phyloP scores from a whole-genome alignment of 2,329 filamentous ascomycete species.

The Aspergillus oerlinghausenensis region DNA sequence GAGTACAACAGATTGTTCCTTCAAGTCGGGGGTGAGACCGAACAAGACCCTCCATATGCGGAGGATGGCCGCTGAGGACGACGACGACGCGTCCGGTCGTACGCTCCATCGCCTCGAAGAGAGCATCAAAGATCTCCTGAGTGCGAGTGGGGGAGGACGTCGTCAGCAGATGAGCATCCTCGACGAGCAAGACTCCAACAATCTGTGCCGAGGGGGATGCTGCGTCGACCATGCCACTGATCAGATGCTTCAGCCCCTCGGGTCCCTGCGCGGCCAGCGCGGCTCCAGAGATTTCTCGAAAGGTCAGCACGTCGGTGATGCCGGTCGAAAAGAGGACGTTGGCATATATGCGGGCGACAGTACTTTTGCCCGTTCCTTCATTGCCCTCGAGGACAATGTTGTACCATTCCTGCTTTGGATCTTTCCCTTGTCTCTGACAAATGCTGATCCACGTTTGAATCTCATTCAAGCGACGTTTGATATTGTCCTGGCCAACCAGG shows the following conservation, averaged over 20 bases:
- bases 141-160: not conserved
- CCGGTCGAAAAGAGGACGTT: slow-evolving; percentile 16
- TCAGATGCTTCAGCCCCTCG: slow-evolving; percentile 4
- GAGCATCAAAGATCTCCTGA: slow-evolving; percentile 8
- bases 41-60: slow-evolving; percentile 10
- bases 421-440: slow-evolving; percentile 17
- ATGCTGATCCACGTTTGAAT: slow-evolving; percentile 19
- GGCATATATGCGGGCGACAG: slow-evolving; percentile 16
- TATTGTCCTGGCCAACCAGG: slow-evolving; percentile 14
- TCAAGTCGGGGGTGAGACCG: slow-evolving; percentile 10
- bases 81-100: slow-evolving; percentile 11
- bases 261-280: slow-evolving; percentile 12
- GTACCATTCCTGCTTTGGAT: slow-evolving; percentile 18
- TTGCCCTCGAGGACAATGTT: slow-evolving; percentile 18
- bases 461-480: slow-evolving; percentile 16
- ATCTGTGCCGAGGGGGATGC: slow-evolving; percentile 5
- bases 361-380: slow-evolving; percentile 17
- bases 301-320: slow-evolving; percentile 10
- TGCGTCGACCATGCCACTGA: slow-evolving; percentile 8
- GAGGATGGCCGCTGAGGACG: slow-evolving; percentile 10
- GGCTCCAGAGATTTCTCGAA: slow-evolving; percentile 11
- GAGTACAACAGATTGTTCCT: slow-evolving; percentile 12
- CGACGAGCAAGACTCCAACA: slow-evolving; percentile 13
- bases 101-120: slow-evolving; percentile 14
- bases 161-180: slow-evolving; percentile 9